Percentiles rank a stretch among this genome's conserved stretches.
Conservation (phyloP, 1,284 basidiomycete genomes). For the Puccinia triticina region DNA sequence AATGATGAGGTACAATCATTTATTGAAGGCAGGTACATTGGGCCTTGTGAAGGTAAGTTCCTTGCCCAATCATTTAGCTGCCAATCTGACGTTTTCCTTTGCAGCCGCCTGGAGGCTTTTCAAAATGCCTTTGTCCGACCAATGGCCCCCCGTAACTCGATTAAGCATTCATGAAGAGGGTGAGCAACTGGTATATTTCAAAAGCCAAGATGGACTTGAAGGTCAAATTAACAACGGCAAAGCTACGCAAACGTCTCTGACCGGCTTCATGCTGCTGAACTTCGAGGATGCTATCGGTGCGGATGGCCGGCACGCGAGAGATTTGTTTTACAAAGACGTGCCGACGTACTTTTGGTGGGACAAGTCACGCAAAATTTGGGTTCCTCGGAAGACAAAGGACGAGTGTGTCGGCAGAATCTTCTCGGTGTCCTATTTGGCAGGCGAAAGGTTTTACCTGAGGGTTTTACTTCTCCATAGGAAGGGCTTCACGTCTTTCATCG, state of each 20-base stretch:
- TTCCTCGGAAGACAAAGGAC: too few species aligned
- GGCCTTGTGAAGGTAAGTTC: too few species aligned
- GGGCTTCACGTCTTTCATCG: background rate
- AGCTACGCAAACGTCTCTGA: too few species aligned
- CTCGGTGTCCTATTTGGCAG: background rate
- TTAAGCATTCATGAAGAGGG: background rate
- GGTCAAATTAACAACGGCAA: conserved; percentile 13
- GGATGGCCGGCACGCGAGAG: background rate
- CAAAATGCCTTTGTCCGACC: background rate
- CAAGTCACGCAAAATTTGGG: background rate
- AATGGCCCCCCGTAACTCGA: background rate
- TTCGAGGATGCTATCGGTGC: too few species aligned
- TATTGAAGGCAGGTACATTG: background rate
- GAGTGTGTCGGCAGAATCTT: background rate
- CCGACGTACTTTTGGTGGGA: background rate
- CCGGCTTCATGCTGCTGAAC: too few species aligned
- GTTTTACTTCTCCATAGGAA: background rate
- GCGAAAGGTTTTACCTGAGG: background rate
- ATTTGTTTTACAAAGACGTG: background rate
- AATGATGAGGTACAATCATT: background rate
- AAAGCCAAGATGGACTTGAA: background rate
- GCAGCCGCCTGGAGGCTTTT: conserved; percentile 4
- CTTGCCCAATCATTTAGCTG: too few species aligned
- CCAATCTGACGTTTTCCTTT: too few species aligned
- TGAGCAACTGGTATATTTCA: conserved; percentile 14